Percentiles rank a stretch among this genome's conserved stretches.
phyloP scores from a whole-genome alignment of 2,329 filamentous ascomycete species.

The Phaeosphaeriaceae sp. region DNA sequence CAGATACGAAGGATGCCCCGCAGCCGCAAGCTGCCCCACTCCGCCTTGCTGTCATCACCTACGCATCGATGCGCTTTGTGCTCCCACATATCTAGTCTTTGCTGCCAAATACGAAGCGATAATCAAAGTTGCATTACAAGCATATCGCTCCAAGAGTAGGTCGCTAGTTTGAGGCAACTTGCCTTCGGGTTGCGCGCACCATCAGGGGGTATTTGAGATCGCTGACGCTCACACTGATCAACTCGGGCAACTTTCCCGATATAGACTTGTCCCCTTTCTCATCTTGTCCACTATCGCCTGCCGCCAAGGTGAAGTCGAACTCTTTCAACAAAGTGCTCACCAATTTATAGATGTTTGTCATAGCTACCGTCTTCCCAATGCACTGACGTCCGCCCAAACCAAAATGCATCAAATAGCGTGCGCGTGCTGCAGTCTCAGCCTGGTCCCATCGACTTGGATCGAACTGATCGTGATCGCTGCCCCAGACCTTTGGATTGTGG shows the following conservation, averaged over 20 bases:
- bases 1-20: not conserved
- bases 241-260: not conserved
- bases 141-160: not conserved
- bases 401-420: constrained; percentile 1
- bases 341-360: not conserved
- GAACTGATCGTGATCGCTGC: not conserved
- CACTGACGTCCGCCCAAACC: not conserved
- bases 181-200: not conserved
- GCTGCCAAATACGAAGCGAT: too few relatives aligned
- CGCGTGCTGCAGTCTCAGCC: not conserved
- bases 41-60: not conserved
- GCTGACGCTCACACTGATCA: constrained; percentile 1
- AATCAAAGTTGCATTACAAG: not conserved
- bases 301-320: not conserved
- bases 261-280: too few relatives aligned
- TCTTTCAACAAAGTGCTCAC: not conserved
- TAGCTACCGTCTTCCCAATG: not conserved
- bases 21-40: not conserved
- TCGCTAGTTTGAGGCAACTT: not conserved
- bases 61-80: too few relatives aligned
- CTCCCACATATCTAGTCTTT: too few relatives aligned
- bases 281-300: not conserved
- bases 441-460: not conserved
- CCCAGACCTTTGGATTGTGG: constrained; percentile 1
- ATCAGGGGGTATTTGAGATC: not conserved